Conservation (phyloP, 2,329 filamentous ascomycete species). For the Ceratocystis huliohia region DNA sequence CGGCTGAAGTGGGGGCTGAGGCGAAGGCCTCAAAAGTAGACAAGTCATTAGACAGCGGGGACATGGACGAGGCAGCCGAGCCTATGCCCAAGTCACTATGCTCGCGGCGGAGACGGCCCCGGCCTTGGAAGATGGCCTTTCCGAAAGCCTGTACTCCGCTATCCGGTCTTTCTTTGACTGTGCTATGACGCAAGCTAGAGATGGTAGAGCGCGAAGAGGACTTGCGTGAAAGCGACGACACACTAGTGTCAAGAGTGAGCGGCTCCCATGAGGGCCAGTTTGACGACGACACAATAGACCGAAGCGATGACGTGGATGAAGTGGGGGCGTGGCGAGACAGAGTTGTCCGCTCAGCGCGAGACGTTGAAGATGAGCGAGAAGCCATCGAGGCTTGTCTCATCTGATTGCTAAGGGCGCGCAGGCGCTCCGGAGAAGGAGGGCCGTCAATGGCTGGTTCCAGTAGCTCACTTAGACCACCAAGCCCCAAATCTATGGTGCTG, state of each 20-base stretch:
- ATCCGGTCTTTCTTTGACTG: constrained; percentile 38
- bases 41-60: constrained; percentile 1
- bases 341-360: constrained; percentile 12
- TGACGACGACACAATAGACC: constrained; percentile 29
- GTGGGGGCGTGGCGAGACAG: constrained; percentile 32
- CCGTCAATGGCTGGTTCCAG: constrained; percentile 48
- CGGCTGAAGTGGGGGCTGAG: not conserved
- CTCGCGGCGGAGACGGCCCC: constrained; percentile 38
- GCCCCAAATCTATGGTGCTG: not conserved
- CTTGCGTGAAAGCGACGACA: constrained; percentile 41
- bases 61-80: constrained; percentile 6
- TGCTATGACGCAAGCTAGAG: constrained; percentile 38
- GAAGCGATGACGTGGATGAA: constrained; percentile 44
- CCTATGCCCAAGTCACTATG: constrained; percentile 28
- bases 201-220: constrained; percentile 44
- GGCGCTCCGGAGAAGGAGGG: constrained; percentile 47
- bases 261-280: constrained; percentile 19
- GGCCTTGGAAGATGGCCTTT: constrained; percentile 46
- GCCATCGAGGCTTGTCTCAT: constrained; percentile 41
- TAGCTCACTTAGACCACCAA: constrained; percentile 30
- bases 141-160: constrained; percentile 45
- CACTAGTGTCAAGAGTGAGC: constrained; percentile 37
- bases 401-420: constrained; percentile 46
- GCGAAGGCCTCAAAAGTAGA: not conserved
- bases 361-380: constrained; percentile 20